phyloP scores from a whole-genome alignment of 768 basidiomycete species.

The Auricularia sp. region DNA sequence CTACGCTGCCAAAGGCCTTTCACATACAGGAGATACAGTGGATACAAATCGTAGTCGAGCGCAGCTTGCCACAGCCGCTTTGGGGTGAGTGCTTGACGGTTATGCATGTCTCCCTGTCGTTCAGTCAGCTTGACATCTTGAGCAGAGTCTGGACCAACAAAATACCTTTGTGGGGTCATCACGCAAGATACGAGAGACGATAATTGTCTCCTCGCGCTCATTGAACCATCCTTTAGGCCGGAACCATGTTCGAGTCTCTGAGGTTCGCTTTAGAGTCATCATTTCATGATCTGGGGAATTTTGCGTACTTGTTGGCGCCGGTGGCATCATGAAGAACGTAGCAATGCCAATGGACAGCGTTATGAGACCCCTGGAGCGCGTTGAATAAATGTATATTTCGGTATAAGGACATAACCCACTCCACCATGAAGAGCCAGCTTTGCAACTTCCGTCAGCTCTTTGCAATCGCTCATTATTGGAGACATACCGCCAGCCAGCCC shows the following conservation, averaged over 20 bases:
- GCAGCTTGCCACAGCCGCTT: slow-evolving; percentile 32
- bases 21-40: background rate
- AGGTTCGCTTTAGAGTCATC: background rate
- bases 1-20: background rate
- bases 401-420: background rate
- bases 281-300: background rate
- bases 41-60: background rate
- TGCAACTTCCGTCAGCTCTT: background rate
- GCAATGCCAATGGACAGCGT: slow-evolving; percentile 41
- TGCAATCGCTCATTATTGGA: background rate
- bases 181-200: slow-evolving; percentile 53
- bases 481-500: slow-evolving; percentile 35
- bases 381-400: background rate
- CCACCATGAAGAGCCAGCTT: background rate
- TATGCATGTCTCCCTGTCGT: slow-evolving; percentile 50
- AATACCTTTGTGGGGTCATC: slow-evolving; percentile 38
- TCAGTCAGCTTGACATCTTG: slow-evolving; percentile 13
- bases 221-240: slow-evolving; percentile 58
- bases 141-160: background rate
- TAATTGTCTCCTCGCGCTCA: slow-evolving; percentile 52
- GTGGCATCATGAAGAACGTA: slow-evolving; percentile 50
- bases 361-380: slow-evolving; percentile 19
- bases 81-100: slow-evolving; percentile 49
- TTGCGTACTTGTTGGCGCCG: slow-evolving; percentile 37
- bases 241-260: slow-evolving; percentile 48